Evolutionary conservation across 1,284 basidiomycete genomes (phyloP), one percentile per base, ranked within the genome.

Genomic region (Vanrija humicola): DNA sequence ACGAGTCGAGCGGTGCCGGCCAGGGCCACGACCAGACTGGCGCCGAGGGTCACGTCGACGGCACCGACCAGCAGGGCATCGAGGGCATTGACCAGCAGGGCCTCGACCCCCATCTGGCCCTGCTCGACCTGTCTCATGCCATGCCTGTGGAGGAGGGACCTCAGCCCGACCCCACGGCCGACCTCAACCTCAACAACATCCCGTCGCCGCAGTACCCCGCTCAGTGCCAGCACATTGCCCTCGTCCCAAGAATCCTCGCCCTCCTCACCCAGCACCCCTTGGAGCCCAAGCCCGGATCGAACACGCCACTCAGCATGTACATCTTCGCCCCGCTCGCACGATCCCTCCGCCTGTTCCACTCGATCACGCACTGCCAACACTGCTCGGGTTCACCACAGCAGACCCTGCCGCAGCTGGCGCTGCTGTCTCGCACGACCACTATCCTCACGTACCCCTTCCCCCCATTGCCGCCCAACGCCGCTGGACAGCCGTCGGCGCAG

Each of bases 321-420:
- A 66, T 73, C 46, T 71, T 75, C 50, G 53, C 70, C 6, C 73
- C 73, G 2, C 62, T 75, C 9, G 64, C 72, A 2, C 59, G 72
- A 16, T 70, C 70, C 29, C 61, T 75, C 12, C 65, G 73, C 45
- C 57, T 75, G 29, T 73, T 74, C 64, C 70, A 69, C 60, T 64
- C 68, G 2, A 57, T 75, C 40, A 58, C 62, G 5, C 46, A 57
- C 5, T 77, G 75, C 54, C 61, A 63, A 5, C 46, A 56, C 18
- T 77, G 75, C 51, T 65, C 63, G 2, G 55, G 62, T 15, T 69
- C 69, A n/a, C 73, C 75, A n/a, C 61, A 67, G 45, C 70, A 73
- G 50, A 75, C 75, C 1, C 64, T 77, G 16, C 72, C 74, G n/a
- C 75, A 77, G 58, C 73, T 77, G 38, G 69, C 74, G 3, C 64